Evolutionary conservation across 768 basidiomycete species (phyloP), one percentile per base, ranked within the genome.

Genomic region (Nidularia pulvinata): DNA sequence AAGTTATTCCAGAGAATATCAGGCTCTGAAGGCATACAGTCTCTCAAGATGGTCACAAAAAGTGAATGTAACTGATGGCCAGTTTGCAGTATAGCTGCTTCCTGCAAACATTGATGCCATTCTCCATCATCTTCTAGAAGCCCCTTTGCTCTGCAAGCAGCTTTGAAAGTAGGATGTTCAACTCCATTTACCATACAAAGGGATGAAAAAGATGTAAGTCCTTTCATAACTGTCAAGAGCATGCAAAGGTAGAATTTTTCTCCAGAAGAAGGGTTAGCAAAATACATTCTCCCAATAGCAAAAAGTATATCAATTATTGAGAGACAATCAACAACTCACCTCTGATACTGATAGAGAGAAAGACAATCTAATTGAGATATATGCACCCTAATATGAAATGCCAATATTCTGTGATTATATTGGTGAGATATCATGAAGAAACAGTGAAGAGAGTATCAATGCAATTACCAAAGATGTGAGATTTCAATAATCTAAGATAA

Each of bases 261-360:
- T 19, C 19, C 19, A 19, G 19, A 19, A 19, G 19, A 19, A 19
- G 19, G 19, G 19, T 19, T 1, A 19, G 19, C 62, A 60, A 66
- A 74, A 52, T 71, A 74, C 66, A 80, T 75, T 0, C 72, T 59
- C 0, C 78, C 78, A 48, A 80, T 55, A 1, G 76, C 64, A 65
- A 69, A 0, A 19, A 19, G 19, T 19, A 19, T 19, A 19, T 19
- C 19, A 19, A 19, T 1, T 19, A 19, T 19, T 19, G 19, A 19
- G 19, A 19, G 19, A 19, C 19, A 19, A 19, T 19, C 19, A 19
- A 19, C 19, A 19, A 19, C 19, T 19, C 19, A 19, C 19, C 19
- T 19, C 19, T 19, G 19, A 19, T 19, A 19, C 19, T 19, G 19
- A 19, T 19, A 19, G 19, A 19, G 19, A 19, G 19, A 19, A 19